Evolutionary conservation across 371 early-diverging fungal genomes (phyloP).

Genomic region (Nematocida major): DNA sequence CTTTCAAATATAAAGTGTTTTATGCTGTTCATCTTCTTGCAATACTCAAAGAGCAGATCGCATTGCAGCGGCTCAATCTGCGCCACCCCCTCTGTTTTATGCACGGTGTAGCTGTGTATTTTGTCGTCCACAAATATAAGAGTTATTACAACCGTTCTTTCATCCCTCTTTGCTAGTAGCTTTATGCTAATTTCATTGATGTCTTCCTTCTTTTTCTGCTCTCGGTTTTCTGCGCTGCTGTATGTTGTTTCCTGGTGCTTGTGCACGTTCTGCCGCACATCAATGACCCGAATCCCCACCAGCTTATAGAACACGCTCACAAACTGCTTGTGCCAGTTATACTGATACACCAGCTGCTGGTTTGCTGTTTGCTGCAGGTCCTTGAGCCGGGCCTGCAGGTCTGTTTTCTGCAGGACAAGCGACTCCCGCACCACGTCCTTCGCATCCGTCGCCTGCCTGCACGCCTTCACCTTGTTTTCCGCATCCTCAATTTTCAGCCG

Average conservation of each 20-base stretch:
- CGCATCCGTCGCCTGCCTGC: background rate
- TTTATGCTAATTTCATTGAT: conserved; percentile 23
- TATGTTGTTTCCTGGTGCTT: conserved; percentile 1
- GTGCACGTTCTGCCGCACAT: conserved; percentile 35
- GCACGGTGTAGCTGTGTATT: background rate
- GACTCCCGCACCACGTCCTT: background rate
- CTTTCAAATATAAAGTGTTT: conserved; percentile 40
- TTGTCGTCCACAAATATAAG: conserved; percentile 23
- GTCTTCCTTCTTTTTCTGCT: background rate
- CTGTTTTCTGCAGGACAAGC: background rate
- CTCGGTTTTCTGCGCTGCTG: background rate
- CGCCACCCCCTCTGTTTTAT: background rate
- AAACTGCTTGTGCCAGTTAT: conserved; percentile 48
- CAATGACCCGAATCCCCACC: conserved; percentile 26
- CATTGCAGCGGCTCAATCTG: background rate
- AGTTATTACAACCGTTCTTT: conserved; percentile 6
- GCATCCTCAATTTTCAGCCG: background rate
- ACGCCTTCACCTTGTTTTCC: background rate
- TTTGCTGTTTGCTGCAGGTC: conserved; percentile 13
- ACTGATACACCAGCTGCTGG: conserved; percentile 44
- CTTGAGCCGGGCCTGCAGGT: background rate
- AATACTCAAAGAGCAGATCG: conserved; percentile 34
- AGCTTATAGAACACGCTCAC: background rate
- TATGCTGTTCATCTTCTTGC: conserved; percentile 41
- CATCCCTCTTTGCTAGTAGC: conserved; percentile 12